Evolutionary conservation across 257 asterid species (phyloP).

Genomic region (Solanum medicagineum): DNA sequence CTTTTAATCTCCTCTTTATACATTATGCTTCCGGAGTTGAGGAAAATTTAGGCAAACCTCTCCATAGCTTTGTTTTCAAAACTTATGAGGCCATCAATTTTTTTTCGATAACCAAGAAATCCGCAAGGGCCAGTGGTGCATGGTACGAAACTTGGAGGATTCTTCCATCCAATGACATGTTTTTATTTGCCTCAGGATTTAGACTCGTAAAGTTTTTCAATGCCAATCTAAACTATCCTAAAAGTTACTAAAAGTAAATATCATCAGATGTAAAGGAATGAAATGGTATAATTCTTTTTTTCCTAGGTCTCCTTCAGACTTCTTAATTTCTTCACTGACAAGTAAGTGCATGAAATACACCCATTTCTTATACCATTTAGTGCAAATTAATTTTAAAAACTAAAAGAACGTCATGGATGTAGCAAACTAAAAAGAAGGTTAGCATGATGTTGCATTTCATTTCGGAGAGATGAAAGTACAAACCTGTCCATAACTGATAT

Average conservation of each 20-base stretch:
- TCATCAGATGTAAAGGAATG: not conserved
- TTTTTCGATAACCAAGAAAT: not conserved
- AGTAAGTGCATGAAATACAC: not conserved
- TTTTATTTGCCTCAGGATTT: not conserved
- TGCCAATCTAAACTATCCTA: not conserved
- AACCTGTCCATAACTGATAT: not conserved
- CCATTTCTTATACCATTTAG: not conserved
- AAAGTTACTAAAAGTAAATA: not conserved
- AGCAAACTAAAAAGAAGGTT: not conserved
- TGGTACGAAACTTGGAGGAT: not conserved
- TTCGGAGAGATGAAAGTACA: not conserved
- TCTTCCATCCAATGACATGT: not conserved
- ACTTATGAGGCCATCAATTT: not conserved
- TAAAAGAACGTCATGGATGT: not conserved
- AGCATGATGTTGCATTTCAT: not conserved
- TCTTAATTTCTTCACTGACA: not conserved
- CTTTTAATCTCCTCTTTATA: not conserved
- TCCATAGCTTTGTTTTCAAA: not conserved
- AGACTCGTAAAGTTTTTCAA: not conserved
- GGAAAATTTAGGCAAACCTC: not conserved
- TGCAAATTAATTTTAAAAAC: not conserved
- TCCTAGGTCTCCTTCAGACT: not conserved
- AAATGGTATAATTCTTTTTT: not conserved
- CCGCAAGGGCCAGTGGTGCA: not conserved
- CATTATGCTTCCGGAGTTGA: not conserved